phyloP scores from a whole-genome alignment of 2,329 filamentous ascomycete genomes.

The Ophiocordyceps camponoti-floridani region DNA sequence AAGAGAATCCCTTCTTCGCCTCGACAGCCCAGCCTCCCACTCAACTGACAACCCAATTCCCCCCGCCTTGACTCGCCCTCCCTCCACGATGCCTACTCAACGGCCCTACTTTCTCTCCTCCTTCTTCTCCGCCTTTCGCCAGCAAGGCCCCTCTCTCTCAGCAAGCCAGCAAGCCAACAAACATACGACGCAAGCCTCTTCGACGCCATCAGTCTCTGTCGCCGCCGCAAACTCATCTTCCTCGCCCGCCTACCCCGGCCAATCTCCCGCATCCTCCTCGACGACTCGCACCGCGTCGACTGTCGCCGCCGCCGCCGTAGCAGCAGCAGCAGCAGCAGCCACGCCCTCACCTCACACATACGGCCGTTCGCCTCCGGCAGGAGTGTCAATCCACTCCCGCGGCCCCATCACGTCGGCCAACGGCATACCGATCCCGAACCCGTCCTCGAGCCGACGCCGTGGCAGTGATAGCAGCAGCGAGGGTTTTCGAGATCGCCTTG shows the following conservation, averaged over 20 bases:
- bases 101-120: conserved; percentile 37
- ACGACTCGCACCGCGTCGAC: not conserved
- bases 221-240: conserved; percentile 10
- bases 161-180: conserved; percentile 17
- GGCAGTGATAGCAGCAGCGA: conserved; percentile 62
- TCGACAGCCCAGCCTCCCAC: not conserved
- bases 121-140: conserved; percentile 37
- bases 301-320: not conserved
- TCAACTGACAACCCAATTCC: not conserved
- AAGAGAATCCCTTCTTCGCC: not conserved
- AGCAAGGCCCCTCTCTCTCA: conserved; percentile 20
- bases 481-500: conserved; percentile 55
- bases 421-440: conserved; percentile 21
- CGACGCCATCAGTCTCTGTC: conserved; percentile 2
- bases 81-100: conserved; percentile 27
- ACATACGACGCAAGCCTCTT: conserved; percentile 12
- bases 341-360: conserved; percentile 7
- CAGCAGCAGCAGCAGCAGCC: conserved; percentile 6
- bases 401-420: conserved; percentile 5
- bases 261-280: conserved; percentile 6
- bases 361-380: conserved; percentile 9
- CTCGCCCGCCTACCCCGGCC: conserved; percentile 5
- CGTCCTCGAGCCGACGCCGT: conserved; percentile 26
- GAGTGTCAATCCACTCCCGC: conserved; percentile 13
- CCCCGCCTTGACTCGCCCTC: not conserved